phyloP scores from a whole-genome alignment of 1,284 basidiomycete genomes.

The Exsudoporus floridanus region DNA sequence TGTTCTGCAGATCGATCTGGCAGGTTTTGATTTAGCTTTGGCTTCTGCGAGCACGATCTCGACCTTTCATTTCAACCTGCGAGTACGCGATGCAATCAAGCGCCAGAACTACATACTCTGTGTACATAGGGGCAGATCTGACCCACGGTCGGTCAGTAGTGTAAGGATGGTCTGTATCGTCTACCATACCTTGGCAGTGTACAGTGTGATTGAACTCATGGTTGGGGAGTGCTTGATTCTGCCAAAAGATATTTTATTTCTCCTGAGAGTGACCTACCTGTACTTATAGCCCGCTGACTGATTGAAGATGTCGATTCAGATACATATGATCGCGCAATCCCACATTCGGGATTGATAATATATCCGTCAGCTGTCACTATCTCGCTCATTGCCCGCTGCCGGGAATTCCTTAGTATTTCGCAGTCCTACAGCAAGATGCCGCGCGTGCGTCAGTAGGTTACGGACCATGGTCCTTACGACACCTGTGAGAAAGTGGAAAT shows the following conservation, averaged over 20 bases:
- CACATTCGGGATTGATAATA: background rate
- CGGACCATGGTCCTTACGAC: too few species aligned
- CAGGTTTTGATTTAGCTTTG: conserved; percentile 47
- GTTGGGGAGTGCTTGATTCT: background rate
- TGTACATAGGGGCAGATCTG: conserved; percentile 18
- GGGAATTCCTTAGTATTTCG: too few species aligned
- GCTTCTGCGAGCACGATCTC: conserved; percentile 60
- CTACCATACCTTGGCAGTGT: conserved; percentile 44
- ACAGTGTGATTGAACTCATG: conserved; percentile 42
- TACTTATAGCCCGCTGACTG: conserved; percentile 10
- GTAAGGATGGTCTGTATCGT: background rate
- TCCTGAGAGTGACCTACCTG: background rate
- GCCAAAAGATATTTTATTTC: background rate
- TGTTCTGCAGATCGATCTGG: conserved; percentile 58
- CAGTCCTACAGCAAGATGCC: too few species aligned
- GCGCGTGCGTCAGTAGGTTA: too few species aligned
- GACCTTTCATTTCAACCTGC: conserved; percentile 35
- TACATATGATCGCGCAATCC: background rate
- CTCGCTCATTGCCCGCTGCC: too few species aligned
- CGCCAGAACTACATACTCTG: conserved; percentile 5
- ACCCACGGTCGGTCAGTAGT: background rate
- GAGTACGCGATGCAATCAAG: background rate
- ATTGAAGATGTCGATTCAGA: background rate
- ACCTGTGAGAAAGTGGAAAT: too few species aligned
- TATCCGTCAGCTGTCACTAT: background rate